Base-by-base conservation (phyloP, 306 rosid genomes). In the Citrullus mucosospermus region DNA sequence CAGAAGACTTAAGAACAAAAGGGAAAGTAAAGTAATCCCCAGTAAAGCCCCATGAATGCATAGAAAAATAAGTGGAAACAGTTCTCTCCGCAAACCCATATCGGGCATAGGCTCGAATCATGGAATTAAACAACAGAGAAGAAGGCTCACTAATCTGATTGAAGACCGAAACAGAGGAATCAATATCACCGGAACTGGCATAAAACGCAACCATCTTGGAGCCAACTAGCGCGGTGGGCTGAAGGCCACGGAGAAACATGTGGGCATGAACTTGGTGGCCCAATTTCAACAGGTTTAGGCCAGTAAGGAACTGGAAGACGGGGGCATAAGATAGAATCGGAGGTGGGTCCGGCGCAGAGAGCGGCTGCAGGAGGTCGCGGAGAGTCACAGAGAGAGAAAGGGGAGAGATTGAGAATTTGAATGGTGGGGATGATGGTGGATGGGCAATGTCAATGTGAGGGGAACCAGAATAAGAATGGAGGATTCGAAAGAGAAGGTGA, bases 1-100 rank as follows among this genome's bases (percentile, higher is more conserved):
- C 87, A 43, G 90, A 92, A 50, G 92, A 89, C 75, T 87, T 94
- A 0, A 92, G 46, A 55, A 91, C 91, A 75, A 87, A 92, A 1
- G 95, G 97, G 82, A 88, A 88, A 3, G 96, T 92, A 84, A 90
- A 91, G 77, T 81, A 83, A 75, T 92, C 85, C 39, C 77, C 77
- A 8, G 9, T 28, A 28, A 72, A 28, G 8, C 77, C 77, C 43
- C 39, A 50, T 3, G 43, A 72, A 48, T 48, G 77, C 77, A 72
- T 72, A 3, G 22, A 28, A 72, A 72, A 50, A 50, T 48, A 72
- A 22, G 77, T 72, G 59, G 41, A 60, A 28, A 50, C 58, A 28
- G 60, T 72, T 32, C 77, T 72, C 44, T 72, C 77, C n/a, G 77
- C 59, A 72, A 72, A 72, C 77, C 77, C 77, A 72, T 48, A 72